phyloP scores from a whole-genome alignment of 75 land plant genomes.

The Gnetum montanum region DNA sequence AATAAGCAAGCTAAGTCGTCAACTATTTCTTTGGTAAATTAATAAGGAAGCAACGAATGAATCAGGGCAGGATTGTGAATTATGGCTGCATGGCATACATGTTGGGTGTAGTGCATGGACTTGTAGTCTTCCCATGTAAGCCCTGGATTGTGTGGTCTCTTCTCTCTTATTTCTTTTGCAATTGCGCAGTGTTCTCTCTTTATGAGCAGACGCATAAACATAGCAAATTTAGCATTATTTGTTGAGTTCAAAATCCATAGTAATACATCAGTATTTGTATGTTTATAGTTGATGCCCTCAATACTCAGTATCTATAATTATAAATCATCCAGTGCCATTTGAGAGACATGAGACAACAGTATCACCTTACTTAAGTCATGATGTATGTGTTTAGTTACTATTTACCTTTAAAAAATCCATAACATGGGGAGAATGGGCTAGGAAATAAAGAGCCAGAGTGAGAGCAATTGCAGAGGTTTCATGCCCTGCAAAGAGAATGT shows the following conservation, averaged over 20 bases:
- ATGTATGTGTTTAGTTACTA: too few relatives aligned
- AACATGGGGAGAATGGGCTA: conserved; percentile 36
- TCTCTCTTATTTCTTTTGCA: conserved; percentile 29
- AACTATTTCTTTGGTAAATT: too few relatives aligned
- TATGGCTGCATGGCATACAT: conserved; percentile 32
- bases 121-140: conserved; percentile 86
- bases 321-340: too few relatives aligned
- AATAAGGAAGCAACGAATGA: not conserved
- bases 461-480: conserved; percentile 76
- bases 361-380: not conserved
- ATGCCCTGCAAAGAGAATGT: conserved; percentile 89
- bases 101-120: conserved; percentile 77
- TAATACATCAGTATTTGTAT: too few relatives aligned
- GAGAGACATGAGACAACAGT: too few relatives aligned
- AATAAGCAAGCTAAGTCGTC: too few relatives aligned
- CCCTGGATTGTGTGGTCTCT: conserved; percentile 19
- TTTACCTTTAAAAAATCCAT: conserved; percentile 50
- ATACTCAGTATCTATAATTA: too few relatives aligned
- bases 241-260: too few relatives aligned
- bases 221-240: not conserved
- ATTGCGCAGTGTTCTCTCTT: conserved; percentile 52
- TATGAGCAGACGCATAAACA: conserved; percentile 24
- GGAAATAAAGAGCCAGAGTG: conserved; percentile 59
- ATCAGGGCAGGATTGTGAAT: too few relatives aligned
- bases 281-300: too few relatives aligned